A percentile compares a stretch with the other conserved stretches of the same genome.
Conservation (phyloP, 805 yeast genomes). For the Candida dendrica region DNA sequence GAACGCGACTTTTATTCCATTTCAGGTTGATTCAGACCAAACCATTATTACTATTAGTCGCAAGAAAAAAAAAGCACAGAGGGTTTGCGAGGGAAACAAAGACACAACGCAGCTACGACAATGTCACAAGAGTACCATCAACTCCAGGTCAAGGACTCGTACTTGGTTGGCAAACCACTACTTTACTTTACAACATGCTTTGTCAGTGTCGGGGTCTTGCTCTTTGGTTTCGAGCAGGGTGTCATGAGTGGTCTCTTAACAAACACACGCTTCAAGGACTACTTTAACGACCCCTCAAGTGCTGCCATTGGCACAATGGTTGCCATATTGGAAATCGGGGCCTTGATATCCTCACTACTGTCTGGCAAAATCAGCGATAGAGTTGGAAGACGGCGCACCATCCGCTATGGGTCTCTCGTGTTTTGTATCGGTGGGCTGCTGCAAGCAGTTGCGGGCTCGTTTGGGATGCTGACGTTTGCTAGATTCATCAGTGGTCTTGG, state of each 20-base stretch:
- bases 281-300: conserved; percentile 68
- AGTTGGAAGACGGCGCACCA: conserved; percentile 73
- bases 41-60: too few species aligned
- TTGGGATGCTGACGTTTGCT: conserved; percentile 60
- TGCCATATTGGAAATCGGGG: conserved; percentile 84
- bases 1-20: too few species aligned
- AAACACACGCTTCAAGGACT: conserved; percentile 58
- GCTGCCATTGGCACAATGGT: conserved; percentile 80
- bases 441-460: conserved; percentile 54
- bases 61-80: too few species aligned
- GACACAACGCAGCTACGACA: too few species aligned
- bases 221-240: conserved; percentile 83
- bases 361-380: conserved; percentile 75
- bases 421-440: conserved; percentile 74
- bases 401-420: conserved; percentile 69
- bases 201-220: conserved; percentile 31
- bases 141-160: conserved; percentile 15
- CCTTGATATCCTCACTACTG: conserved; percentile 67
- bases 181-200: conserved; percentile 21
- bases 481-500: conserved; percentile 80
- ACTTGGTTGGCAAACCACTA: conserved; percentile 20
- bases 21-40: too few species aligned
- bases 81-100: too few species aligned
- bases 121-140: conserved; percentile 13
- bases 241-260: conserved; percentile 85